Evolutionary conservation across 2,329 filamentous ascomycete genomes (phyloP), one percentile per base, ranked within the genome.

Genomic region (Fusarium humuli): DNA sequence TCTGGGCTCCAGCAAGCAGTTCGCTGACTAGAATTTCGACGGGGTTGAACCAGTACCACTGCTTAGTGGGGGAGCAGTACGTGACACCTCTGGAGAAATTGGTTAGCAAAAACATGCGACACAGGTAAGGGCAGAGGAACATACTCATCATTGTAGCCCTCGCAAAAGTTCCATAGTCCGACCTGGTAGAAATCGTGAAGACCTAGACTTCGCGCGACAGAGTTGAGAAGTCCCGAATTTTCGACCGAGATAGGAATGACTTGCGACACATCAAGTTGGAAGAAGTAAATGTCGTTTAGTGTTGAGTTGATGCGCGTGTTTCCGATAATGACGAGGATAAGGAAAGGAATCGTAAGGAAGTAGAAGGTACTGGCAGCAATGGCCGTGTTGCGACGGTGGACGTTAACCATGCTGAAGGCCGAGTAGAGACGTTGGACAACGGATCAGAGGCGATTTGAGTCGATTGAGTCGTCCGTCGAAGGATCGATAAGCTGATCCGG

Each of bases 121-220:
- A 45, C 16, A 10, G 20, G 20, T 18, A 29, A 25, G 37, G 30
- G 16, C 14, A 55, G 30, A 20, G 10, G 44, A 14, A 54, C 84
- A 57, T 77, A 87, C 80, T 91, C 84, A 73, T 87, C 85, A 59
- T 88, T 83, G 79, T 94, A 97, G 22, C 94, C 94, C 79, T 97
- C 93, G 80, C 95, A 98, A 79, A 92, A 97, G 64, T 90, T 91
- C 95, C 95, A 98, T 42, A 98, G 82, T 8, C 94, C 94, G 29
- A 97, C 92, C 75, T 94, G 92, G 80, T 98, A 98, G 81, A 97
- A 98, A 80, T 98, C 95, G 78, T 97, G 94, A 50, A 98, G 85
- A 30, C 94, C 95, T 57, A 98, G 84, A 23, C 91, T 93, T 54
- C 93, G 90, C 6, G 94, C 94, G 71, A 97, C 94, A 47, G 90